These are phyloP conservation scores for Pythium apleroticum DNA, from an alignment of 352 stramenopile genomes.

Conservation along the genomic window DNA sequence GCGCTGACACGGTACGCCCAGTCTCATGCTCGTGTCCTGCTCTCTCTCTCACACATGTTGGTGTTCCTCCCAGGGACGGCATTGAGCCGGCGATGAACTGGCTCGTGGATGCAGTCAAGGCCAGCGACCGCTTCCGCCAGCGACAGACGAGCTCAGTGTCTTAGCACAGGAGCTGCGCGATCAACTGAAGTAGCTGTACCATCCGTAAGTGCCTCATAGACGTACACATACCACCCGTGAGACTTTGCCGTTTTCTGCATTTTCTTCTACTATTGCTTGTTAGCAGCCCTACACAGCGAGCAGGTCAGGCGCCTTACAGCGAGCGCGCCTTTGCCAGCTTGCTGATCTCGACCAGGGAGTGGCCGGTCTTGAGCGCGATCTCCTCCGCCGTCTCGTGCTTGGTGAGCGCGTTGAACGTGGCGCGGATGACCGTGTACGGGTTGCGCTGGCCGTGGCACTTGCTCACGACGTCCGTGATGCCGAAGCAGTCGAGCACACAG, in stretches of 20 bases:
- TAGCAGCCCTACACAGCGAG: not conserved
- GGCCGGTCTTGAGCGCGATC: conserved; percentile 92
- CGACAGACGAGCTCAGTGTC: not conserved
- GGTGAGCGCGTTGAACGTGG: conserved; percentile 93
- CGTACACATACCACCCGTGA: not conserved
- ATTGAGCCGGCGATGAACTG: conserved; percentile 73
- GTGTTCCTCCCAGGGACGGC: conserved; percentile 57
- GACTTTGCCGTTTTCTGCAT: not conserved
- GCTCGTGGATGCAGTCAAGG: conserved; percentile 70
- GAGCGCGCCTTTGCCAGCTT: conserved; percentile 70
- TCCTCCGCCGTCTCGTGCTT: conserved; percentile 94
- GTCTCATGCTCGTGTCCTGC: not conserved
- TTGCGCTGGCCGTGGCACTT: conserved; percentile 95
- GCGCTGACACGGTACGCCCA: conserved; percentile 48
- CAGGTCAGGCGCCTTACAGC: conserved; percentile 37
- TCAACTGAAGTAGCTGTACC: not conserved
- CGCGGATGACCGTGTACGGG: conserved; percentile 93
- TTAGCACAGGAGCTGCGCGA: not conserved
- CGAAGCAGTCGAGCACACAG: conserved; percentile 88
- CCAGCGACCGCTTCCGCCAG: conserved; percentile 62
- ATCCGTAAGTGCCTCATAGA: not conserved
- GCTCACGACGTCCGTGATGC: conserved; percentile 91
- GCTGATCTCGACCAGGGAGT: conserved; percentile 80
- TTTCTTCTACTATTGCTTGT: conserved; percentile 10
- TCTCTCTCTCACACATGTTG: too few species aligned